Evolutionary conservation across 2,329 filamentous ascomycete genomes (phyloP).

Genomic region (Exserohilum turcica): DNA sequence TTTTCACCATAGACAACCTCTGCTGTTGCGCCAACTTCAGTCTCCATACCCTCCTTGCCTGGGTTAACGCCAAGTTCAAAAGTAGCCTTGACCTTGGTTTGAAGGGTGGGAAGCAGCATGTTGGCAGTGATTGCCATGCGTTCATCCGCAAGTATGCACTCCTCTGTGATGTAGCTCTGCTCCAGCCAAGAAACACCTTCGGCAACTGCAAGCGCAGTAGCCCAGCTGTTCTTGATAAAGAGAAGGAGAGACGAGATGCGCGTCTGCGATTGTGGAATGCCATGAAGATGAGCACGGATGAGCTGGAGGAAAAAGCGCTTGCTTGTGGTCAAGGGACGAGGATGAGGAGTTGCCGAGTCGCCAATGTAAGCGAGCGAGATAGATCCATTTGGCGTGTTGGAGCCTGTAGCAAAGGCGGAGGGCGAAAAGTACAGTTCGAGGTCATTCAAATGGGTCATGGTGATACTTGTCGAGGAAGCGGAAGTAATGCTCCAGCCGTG

Average conservation of each 20-base stretch:
- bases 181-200: constrained; percentile 67
- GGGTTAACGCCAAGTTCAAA: constrained; percentile 60
- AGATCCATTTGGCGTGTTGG: constrained; percentile 51
- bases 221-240: constrained; percentile 68
- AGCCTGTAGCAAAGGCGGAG: constrained; percentile 59
- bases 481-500: constrained; percentile 73
- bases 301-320: constrained; percentile 77
- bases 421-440: constrained; percentile 76
- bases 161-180: constrained; percentile 67
- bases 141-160: constrained; percentile 68
- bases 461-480: constrained; percentile 65
- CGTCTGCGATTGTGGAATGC: constrained; percentile 63
- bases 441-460: constrained; percentile 73
- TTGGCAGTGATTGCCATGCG: constrained; percentile 65
- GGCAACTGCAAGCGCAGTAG: constrained; percentile 64
- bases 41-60: constrained; percentile 53
- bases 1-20: constrained; percentile 76
- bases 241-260: constrained; percentile 63
- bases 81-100: constrained; percentile 70
- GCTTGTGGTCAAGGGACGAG: constrained; percentile 64
- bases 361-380: constrained; percentile 76
- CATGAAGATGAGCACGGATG: constrained; percentile 70
- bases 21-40: constrained; percentile 63
- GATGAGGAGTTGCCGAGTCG: constrained; percentile 59
- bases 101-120: constrained; percentile 66